Base-by-base conservation (phyloP, 169 alveolate genomes). In the Plasmodium falciparum region DNA sequence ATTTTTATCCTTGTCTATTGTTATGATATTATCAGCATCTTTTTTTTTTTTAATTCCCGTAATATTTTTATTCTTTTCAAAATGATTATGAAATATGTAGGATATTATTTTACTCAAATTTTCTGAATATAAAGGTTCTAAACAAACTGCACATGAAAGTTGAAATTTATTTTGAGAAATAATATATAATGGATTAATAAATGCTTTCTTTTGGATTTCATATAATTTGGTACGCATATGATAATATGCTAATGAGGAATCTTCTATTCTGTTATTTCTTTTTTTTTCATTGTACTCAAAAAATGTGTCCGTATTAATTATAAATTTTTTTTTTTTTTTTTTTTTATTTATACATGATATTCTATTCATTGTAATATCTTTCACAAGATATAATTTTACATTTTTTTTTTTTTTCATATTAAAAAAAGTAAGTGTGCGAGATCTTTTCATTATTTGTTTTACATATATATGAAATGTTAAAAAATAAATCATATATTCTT, bases 401-500 rank as follows among this genome's bases (percentile, higher is more conserved):
- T 43, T 76, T 50, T 76, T 76, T 22, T 76, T 76, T 50, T 58
- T 76, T 76, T 76, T 76, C 89, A 76, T 76, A 43, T 76, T 76
- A 76, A 76, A 76, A 58, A 45, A 65, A 15, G 61, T 47, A 22
- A 76, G 20, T 24, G 29, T 43, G 39, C 66, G 63, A 12, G 66
- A 59, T 58, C 22, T 76, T 26, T 65, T 76, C 76, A 76, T 24
- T 6, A 76, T 76, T 29, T 50, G 49, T 70, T 65, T 76, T 2
- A 75, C 75, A 76, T 76, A 76, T 39, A 65, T 59, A 76, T 52
- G 17, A 69, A 76, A 76, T 17, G 89, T 76, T 76, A 76, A 58
- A 33, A 76, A 76, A 58, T 76, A 76, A 3, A 76, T 76, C 89
- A 76, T 76, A 56, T 76, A 76, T 58, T 76, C 89, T 76, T 76